Evolutionary conservation across 495 filamentous ascomycete genomes (phyloP), one percentile per base, ranked within the genome.

Genomic region (Talaromyces nanjingensis): DNA sequence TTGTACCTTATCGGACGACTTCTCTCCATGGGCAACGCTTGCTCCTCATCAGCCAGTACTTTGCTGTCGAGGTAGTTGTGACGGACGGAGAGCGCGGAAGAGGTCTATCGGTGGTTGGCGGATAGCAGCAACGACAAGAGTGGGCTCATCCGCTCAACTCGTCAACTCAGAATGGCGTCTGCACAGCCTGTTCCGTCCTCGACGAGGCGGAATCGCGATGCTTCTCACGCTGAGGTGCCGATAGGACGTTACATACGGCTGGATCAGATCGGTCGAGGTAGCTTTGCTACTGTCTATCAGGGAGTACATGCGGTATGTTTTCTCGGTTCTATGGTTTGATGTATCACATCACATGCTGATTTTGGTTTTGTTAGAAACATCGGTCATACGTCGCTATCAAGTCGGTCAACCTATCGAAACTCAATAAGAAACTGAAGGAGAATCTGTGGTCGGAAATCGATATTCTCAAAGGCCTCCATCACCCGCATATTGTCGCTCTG

Each of bases 401-500:
- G 74, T 96, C 92, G 24, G 94, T 98, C 71, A 89, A 96, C 69
- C 82, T 94, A 39, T 82, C 79, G 59, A 94, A 93, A 70, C 81
- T 98, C 34, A 96, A 94, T 79, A 90, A 88, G 79, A 97, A 97
- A 81, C 83, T 98, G 54, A 96, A 93, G 76, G 91, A 97, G 12
- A 98, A 97, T 73, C 88, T 98, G 34, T 91, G 91, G 65, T 88
- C 89, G 69, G 94, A 98, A 78, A 97, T 98, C 71, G 80, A 92
- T 65, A 98, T 98, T 62, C 85, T 98, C 67, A 92, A 92, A 74
- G 88, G 85, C 68, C 81, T 98, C 18, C 89, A 93, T 56, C 96
- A 98, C 75, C 94, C 94, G 27, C 94, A 98, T 71, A 97, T 98
- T 68, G 96, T 98, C 67, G 90, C 92, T 60, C 85, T 98, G 58